Evolutionary conservation across 2,329 filamentous ascomycete species (phyloP).

Genomic region (Aureobasidium sp.): DNA sequence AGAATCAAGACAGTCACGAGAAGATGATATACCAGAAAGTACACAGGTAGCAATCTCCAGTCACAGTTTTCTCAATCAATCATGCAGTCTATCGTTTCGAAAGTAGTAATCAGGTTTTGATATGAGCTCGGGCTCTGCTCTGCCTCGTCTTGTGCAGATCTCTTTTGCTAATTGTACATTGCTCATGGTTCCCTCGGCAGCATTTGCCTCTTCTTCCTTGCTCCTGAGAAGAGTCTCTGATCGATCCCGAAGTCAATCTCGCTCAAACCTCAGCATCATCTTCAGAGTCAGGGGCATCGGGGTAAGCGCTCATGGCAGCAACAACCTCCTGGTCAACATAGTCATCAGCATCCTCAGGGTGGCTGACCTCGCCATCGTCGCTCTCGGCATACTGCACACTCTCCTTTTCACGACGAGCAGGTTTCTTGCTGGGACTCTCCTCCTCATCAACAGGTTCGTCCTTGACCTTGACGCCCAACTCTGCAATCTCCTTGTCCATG

Average conservation of each 20-base stretch:
- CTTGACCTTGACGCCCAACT: slow-evolving; percentile 45
- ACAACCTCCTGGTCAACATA: neutral
- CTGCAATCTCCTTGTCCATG: slow-evolving; percentile 36
- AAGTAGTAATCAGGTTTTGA: no score
- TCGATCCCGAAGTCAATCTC: neutral
- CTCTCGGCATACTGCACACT: slow-evolving; percentile 23
- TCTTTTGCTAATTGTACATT: neutral
- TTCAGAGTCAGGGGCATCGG: neutral
- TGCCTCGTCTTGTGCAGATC: neutral
- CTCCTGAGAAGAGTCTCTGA: neutral
- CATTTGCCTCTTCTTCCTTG: neutral
- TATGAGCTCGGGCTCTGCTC: neutral
- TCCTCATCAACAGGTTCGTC: slow-evolving; percentile 37
- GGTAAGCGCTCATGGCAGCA: neutral
- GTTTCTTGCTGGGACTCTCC: slow-evolving; percentile 37
- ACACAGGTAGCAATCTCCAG: neutral
- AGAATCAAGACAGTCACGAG: neutral
- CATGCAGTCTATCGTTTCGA: no score
- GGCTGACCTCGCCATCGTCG: slow-evolving; percentile 36
- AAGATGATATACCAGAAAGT: neutral
- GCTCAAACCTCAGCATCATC: neutral
- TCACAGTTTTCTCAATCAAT: neutral
- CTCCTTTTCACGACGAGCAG: slow-evolving; percentile 40
- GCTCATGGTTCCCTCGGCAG: neutral
- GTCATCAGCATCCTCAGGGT: slow-evolving; percentile 42